Evolutionary conservation across 1,139 yeast genomes (phyloP), one percentile per base, ranked within the genome.

Genomic region (Magnusiomyces fungicola): DNA sequence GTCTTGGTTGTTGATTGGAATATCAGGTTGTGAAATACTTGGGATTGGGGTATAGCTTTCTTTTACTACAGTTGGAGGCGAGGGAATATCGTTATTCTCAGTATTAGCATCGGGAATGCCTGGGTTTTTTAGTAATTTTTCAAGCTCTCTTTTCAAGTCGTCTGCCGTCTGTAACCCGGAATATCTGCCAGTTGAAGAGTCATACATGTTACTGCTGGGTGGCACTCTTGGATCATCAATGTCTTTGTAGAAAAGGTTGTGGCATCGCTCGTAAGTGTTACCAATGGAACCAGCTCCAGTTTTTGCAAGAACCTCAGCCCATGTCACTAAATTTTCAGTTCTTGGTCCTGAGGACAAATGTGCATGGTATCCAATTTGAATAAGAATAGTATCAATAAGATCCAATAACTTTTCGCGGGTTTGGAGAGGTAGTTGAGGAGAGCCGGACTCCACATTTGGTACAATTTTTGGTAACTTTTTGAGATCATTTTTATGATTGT

Each of bases 381-480:
- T 49, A 16, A 56, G 49, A 6, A 53, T 24, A 4, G 41, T 21
- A 33, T 54, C 48, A 23, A 56, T 23, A 24, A 49, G 37, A 4
- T 40, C 34, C 16, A 56, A 47, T 14, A 54, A 37, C 39, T 48
- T 41, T 14, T 38, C 44, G 37, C 46, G 40, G n/a, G 56, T 44
- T 41, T 56, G 57, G 3, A 49, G 43, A 10, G 56, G 56, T 34
- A 58, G 45, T 18, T 33, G 29, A 3, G 60, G 58, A 9, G 52
- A 50, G 10, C 54, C 52, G 22, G 36, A 14, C n/a, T 53, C 56
- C 9, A 54, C 44, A 1, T 43, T 36, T n/a, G 54, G 58, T 22
- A 46, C 53, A n/a, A 30, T 27, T 22, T 30, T 16, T 16, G 4
- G 7, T 16, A 39, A 7, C 21, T 24, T 19, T 12, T 25, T 5